phyloP scores from a whole-genome alignment of 441 rosid species.

The Gossypium schwendimanii region DNA sequence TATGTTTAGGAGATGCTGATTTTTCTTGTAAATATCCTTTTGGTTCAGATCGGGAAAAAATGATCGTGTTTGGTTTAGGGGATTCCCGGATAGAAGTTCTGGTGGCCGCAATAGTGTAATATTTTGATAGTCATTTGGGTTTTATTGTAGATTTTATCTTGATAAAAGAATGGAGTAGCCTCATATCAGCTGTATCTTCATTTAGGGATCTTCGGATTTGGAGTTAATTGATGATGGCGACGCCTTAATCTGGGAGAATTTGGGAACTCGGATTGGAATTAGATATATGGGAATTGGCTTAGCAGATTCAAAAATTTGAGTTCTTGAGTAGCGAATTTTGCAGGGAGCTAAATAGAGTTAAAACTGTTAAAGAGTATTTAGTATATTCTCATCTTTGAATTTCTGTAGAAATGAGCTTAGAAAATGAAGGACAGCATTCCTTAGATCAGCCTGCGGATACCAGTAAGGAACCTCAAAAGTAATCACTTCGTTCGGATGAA shows the following conservation, averaged over 20 bases:
- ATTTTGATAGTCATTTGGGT: slow-evolving; percentile 2
- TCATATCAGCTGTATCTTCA: slow-evolving; percentile 19
- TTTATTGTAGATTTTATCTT: slow-evolving; percentile 24
- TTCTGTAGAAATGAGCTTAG: slow-evolving; percentile 53
- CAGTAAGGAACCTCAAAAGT: slow-evolving; percentile 35
- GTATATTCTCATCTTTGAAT: not conserved
- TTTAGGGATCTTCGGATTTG: slow-evolving; percentile 14
- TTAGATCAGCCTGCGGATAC: slow-evolving; percentile 34
- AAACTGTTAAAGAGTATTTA: slow-evolving; percentile 4
- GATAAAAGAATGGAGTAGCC: slow-evolving; percentile 33
- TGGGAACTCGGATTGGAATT: not conserved
- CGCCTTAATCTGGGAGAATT: not conserved
- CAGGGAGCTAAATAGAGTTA: not conserved
- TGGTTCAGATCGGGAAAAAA: slow-evolving; percentile 17
- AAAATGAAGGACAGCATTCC: slow-evolving; percentile 34
- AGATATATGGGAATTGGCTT: slow-evolving; percentile 11
- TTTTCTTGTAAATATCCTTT: slow-evolving; percentile 14
- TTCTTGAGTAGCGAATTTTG: slow-evolving; percentile 10
- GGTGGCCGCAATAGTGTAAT: slow-evolving; percentile 2
- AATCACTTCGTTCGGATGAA: slow-evolving; percentile 17
- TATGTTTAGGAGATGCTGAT: slow-evolving; percentile 23
- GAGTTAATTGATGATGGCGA: slow-evolving; percentile 16
- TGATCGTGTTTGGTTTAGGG: slow-evolving; percentile 13
- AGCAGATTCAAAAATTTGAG: slow-evolving; percentile 5
- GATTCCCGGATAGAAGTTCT: slow-evolving; percentile 11